Evolutionary conservation across 2,329 filamentous ascomycete genomes (phyloP), one percentile per base, ranked within the genome.

Genomic region (Hypoxylon sp.): DNA sequence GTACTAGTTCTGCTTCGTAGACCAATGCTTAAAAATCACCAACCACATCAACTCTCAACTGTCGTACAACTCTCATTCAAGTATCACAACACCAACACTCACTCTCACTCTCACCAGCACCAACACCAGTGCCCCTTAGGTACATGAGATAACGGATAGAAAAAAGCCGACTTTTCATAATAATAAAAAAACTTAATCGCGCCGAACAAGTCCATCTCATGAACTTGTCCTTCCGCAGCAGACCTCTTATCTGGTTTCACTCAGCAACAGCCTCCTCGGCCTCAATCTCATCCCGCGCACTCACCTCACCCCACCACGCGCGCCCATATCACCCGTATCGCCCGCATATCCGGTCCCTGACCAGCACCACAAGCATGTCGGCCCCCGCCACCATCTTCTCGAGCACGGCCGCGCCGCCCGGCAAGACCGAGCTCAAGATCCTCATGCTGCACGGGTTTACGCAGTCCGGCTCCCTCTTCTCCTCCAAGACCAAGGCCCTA

Each of bases 401-500:
- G 24, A 26, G 51, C 67, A 53, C 50, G 57, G 28, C 37, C 62
- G 20, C 8, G 19, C 59, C 59, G 4, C 76, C 74, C 58, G 76
- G 71, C 39, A 85, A 84, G 76, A 82, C 75, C 57, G 79, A 84
- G 56, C 71, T 89, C 60, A 92, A 89, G 77, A 89, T 94, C 67
- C 82, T 94, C 46, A 92, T 93, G 90, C 84, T 94, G 26, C 91
- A 94, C 72, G 91, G 94, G 78, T 97, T 89, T 85, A 97, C 94
- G 6, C 94, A 98, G 82, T 96, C 92, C 26, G 93, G 94, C 3
- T 79, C 89, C 3, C 82, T 93, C 67, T 97, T 97, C 85, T 90
- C 88, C 75, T 87, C 90, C 77, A 97, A 97, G 81, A 96, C 92
- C 47, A 91, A 93, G 76, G 92, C 92, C 10, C 83, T 97, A 1